A percentile compares a stretch with the other conserved stretches of the same genome.
These are phyloP conservation scores for Floccularia luteovirens DNA, from an alignment of 768 basidiomycete genomes.

Conservation along the genomic window DNA sequence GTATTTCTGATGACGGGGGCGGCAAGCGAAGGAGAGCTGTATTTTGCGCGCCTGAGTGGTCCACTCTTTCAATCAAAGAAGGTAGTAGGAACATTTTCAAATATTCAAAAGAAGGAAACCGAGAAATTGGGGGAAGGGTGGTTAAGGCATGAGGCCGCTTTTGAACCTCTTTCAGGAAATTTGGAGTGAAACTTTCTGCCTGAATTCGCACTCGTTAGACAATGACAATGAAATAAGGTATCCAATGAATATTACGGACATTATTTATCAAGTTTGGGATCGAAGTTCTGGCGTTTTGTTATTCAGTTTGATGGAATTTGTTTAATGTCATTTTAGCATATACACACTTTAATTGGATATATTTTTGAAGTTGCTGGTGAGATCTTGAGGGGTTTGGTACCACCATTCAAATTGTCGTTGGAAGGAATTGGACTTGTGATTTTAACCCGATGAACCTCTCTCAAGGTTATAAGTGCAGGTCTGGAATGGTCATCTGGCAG, in stretches of 20 bases:
- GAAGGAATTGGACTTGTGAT: slow-evolving; percentile 11
- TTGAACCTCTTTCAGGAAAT: slow-evolving; percentile 43
- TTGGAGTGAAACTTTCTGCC: slow-evolving; percentile 41
- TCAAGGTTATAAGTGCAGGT: slow-evolving; percentile 21
- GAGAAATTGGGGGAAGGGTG: slow-evolving; percentile 30
- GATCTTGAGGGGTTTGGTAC: too few species aligned
- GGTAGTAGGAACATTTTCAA: slow-evolving; percentile 31
- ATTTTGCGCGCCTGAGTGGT: too few species aligned
- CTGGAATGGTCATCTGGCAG: slow-evolving; percentile 30
- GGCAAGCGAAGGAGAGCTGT: too few species aligned
- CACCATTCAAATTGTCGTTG: too few species aligned
- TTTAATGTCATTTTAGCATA: too few species aligned
- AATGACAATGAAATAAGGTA: too few species aligned
- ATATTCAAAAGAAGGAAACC: slow-evolving; percentile 34
- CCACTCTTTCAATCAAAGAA: slow-evolving; percentile 24
- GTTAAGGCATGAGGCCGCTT: slow-evolving; percentile 32
- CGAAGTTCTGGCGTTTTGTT: too few species aligned
- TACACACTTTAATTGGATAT: too few species aligned
- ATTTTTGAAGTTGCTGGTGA: too few species aligned
- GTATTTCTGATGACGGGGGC: slow-evolving; percentile 9
- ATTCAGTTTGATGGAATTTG: too few species aligned
- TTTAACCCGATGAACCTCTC: slow-evolving; percentile 8
- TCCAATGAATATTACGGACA: too few species aligned
- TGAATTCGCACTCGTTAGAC: too few species aligned
- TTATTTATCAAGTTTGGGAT: slow-evolving; percentile 34